Base-by-base conservation (phyloP, 2,329 filamentous ascomycete species). In the Aspergillus thermomutatus region DNA sequence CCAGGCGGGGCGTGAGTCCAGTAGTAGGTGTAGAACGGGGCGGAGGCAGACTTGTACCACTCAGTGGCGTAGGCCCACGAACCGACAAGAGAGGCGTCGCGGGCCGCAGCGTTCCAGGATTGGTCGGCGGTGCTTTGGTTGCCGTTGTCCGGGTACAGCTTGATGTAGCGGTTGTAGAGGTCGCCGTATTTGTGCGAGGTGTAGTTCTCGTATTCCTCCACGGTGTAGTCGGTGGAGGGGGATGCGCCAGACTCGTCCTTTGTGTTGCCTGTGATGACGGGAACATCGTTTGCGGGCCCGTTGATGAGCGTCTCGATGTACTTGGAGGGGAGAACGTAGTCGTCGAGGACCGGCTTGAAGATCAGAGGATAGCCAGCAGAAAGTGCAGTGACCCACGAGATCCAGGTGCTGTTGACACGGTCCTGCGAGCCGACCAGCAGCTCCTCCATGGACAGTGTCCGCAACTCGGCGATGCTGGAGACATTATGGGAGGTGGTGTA, bases 1-100 rank as follows among this genome's bases (percentile, higher is more conserved):
- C 71, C 69, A 0, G 73, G 73, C 0, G 70, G 72, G 2, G 72
- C 73, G 50, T 75, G 72, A 49, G 63, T 65, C 69, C 70, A 75
- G 61, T 68, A 69, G 56, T 75, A 75, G 2, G 69, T 75, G 57
- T 71, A 75, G 53, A 75, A 64, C 1, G 67, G 58, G 3, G 57
- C 43, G 7, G 61, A 56, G 19, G 69, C 65, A 21, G 60, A 41
- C 53, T 65, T 66, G 54, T 61, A 64, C 66, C 69, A 69, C n/a
- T 65, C 59, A 1, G 55, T 68, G 5, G 65, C 69, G 23, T 64
- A 71, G 40, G 64, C 60, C 68, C 69, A 72, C 2, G 63, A 68
- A 3, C 65, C 62, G 19, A 69, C 34, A 2, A 65, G 47, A 0
- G 62, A 65, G 31, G 61, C 60, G 54, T 71, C 66, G 8, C 66